Evolutionary conservation across 1,139 yeast genomes (phyloP).

Genomic region (Kazachstania sp.): DNA sequence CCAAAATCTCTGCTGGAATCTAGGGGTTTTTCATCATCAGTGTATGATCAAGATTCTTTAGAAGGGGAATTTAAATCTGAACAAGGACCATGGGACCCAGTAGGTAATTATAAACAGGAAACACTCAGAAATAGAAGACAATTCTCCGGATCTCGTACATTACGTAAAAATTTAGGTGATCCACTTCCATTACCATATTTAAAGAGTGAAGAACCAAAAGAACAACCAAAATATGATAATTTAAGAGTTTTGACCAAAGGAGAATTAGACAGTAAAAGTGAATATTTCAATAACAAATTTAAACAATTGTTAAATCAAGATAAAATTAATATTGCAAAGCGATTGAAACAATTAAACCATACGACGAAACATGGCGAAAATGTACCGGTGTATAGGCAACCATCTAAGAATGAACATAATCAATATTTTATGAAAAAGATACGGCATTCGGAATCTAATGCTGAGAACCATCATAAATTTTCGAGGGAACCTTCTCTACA

Average conservation of each 20-base stretch:
- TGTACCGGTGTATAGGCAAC: too few species aligned
- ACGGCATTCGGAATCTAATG: too few species aligned
- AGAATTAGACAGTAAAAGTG: constrained; percentile 11
- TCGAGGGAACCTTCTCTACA: too few species aligned
- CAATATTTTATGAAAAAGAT: too few species aligned
- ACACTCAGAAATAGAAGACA: too few species aligned
- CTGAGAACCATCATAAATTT: too few species aligned
- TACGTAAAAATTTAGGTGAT: constrained; percentile 27
- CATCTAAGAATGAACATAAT: too few species aligned
- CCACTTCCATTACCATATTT: constrained; percentile 34
- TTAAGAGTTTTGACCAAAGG: constrained; percentile 4
- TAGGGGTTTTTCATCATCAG: constrained; percentile 1
- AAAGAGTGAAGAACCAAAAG: constrained; percentile 3
- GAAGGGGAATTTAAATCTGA: too few species aligned
- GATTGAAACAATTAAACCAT: constrained; percentile 4
- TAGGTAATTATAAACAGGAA: too few species aligned
- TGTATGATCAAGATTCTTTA: neutral
- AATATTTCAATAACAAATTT: constrained; percentile 19
- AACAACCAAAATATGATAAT: neutral
- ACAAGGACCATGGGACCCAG: too few species aligned
- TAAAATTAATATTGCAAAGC: constrained; percentile 7
- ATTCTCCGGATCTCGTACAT: neutral
- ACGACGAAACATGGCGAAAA: neutral
- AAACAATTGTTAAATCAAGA: constrained; percentile 15
- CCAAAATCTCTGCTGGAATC: constrained; percentile 1